Base-by-base conservation (phyloP, 2,329 filamentous ascomycete genomes). In the Alternaria viburni region DNA sequence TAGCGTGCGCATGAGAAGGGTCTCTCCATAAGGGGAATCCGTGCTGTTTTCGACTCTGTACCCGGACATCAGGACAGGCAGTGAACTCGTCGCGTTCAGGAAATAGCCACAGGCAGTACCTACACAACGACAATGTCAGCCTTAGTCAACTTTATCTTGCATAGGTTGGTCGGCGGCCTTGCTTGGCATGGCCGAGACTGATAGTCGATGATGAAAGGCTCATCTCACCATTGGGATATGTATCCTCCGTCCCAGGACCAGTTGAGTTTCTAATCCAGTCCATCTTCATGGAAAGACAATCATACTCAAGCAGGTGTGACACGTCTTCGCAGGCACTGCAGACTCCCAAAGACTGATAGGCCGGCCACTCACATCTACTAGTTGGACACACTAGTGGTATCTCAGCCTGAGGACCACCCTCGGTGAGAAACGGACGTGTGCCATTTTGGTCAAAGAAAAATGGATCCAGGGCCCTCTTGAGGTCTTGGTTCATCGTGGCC, bases 351-450 rank as follows among this genome's bases (percentile, higher is more conserved):
- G 72, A 68, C 26, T 74, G 46, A 23, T 75, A 77, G 2, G 36
- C 1, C 4, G 61, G 58, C 69, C 66, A 77, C 1, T 68, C 67
- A 44, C 74, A 77, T 11, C 67, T 68, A 32, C 69, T 70, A 1
- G 70, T 73, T 5, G 71, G 70, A 21, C 73, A 77, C 2, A 59
- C 60, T 2, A 76, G 26, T 2, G 73, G 73, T 60, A 75, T 71
- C 2, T 74, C 69, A 3, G 72, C 57, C n/a, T 69, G 59, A 10
- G 65, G 67, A 5, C 62, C 63, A 30, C 72, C 68, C 6, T 68
- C 68, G 5, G 62, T 64, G 2, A 47, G 41, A 0, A 67, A 28
- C 8, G 65, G 62, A 12, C 66, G 61, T 5, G 69, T 71, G 3
- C 73, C 68, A 36, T 74, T 70, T 2, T 61, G 21, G 6, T 67